Evolutionary conservation across 192 early-diverging fungal genomes (phyloP), one percentile per base, ranked within the genome.

Genomic region (Rhizophagus clarus): DNA sequence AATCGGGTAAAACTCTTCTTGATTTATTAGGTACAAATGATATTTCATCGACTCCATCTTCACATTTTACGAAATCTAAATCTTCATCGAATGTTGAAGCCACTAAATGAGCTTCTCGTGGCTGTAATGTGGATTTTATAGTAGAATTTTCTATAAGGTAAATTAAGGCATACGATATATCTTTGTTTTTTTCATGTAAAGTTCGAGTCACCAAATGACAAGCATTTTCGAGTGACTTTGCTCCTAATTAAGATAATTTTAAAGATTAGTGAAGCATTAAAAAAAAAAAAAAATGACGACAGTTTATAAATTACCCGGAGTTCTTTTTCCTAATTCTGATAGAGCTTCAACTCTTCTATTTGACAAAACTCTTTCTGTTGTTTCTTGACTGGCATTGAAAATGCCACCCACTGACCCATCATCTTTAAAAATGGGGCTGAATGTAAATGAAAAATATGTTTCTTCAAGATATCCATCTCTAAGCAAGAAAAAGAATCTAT

Each of bases 391-490:
- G 24, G 79, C 8, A 22, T 78, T 77, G 2, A 82, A n/a, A 34
- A 85, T 76, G 10, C 84, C 84, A 20, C 72, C 75, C 17, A 81
- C 28, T 7, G 81, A 51, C 1, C 79, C 84, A 42, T 85, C 77
- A 32, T 47, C 24, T 22, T 81, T 14, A 32, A 85, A 82, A 20
- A 85, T 81, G 2, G 84, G 84, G 7, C 76, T 66, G 28, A 85
- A 79, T 14, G 84, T 81, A 47, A 82, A 85, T 10, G 80, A 79
- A 47, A 82, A 82, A 56, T 82, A 85, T 26, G 77, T 73, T 56
- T 85, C 84, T 61, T 85, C 84, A 26, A 76, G 73, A 40, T 82
- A 85, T 10, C 84, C 84, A 40, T 78, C 84, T n/a, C 84, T 42
- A 17, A 2, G 7, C 22, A 56, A 8, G 29, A 51, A 2, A 1